Conservation (phyloP, 331 rosid species). For the Pyrus hybrid region DNA sequence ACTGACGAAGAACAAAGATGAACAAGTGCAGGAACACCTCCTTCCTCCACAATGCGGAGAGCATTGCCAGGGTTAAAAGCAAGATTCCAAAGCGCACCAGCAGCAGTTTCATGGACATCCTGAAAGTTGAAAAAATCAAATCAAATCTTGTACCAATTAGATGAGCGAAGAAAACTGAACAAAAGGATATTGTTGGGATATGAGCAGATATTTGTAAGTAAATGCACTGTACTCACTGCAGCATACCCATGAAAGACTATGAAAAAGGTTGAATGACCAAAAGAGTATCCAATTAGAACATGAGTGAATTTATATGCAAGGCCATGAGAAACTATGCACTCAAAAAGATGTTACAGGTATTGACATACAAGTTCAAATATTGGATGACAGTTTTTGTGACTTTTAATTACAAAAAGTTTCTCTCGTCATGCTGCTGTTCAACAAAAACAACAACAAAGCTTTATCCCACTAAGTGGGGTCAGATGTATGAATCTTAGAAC, state of each 20-base stretch:
- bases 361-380: not conserved
- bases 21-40: constrained; percentile 93
- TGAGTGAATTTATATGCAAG: not conserved
- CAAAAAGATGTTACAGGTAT: not conserved
- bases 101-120: constrained; percentile 99
- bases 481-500: too few species aligned
- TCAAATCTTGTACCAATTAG: not conserved
- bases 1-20: constrained; percentile 88
- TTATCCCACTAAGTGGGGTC: too few species aligned
- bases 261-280: not conserved
- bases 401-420: not conserved
- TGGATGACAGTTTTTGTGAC: not conserved
- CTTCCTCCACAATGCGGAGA: constrained; percentile 93
- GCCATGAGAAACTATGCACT: not conserved
- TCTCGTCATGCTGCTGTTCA: not conserved
- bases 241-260: not conserved
- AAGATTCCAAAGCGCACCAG: constrained; percentile 99
- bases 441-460: too few species aligned
- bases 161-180: not conserved
- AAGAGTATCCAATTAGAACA: not conserved
- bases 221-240: not conserved
- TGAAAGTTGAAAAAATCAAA: constrained; percentile 29
- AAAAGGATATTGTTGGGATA: constrained; percentile 6
- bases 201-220: not conserved
- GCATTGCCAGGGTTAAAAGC: constrained; percentile 98